Conservation (phyloP, 495 filamentous ascomycete genomes). For the Penicillium crystallinum region DNA sequence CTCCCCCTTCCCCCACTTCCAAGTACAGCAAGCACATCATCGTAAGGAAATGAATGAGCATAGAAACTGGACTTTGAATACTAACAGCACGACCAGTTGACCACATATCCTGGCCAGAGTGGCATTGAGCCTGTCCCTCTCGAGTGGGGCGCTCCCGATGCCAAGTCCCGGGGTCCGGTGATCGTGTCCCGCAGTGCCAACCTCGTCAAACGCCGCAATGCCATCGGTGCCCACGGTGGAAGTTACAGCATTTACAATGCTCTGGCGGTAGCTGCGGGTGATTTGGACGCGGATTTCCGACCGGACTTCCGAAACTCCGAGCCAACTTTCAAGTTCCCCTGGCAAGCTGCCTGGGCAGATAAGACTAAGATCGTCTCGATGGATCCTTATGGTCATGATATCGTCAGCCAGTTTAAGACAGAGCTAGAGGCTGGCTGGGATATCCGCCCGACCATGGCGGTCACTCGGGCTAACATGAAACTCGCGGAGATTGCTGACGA, state of each 20-base stretch:
- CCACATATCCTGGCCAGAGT: constrained; percentile 89
- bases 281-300: constrained; percentile 77
- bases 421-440: constrained; percentile 69
- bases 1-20: constrained; percentile 22
- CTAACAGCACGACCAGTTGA: constrained; percentile 41
- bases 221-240: constrained; percentile 84
- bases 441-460: constrained; percentile 88
- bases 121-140: constrained; percentile 87
- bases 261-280: constrained; percentile 83
- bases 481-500: constrained; percentile 88
- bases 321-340: constrained; percentile 80
- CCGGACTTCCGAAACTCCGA: constrained; percentile 95
- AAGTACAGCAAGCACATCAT: constrained; percentile 43
- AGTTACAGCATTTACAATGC: constrained; percentile 98
- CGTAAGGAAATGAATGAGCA: constrained; percentile 19
- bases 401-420: constrained; percentile 38
- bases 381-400: constrained; percentile 88
- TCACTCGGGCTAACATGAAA: constrained; percentile 96
- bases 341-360: constrained; percentile 85
- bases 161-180: constrained; percentile 75
- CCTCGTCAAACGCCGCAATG: constrained; percentile 83
- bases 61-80: not conserved
- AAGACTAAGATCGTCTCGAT: constrained; percentile 95
- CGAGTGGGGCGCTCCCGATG: constrained; percentile 80
- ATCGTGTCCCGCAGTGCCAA: constrained; percentile 73